A percentile compares a stretch with the other conserved stretches of the same genome.
Evolutionary conservation across 345 rosid genomes (phyloP).

Genomic region (Chamaenerion angustifolium): DNA sequence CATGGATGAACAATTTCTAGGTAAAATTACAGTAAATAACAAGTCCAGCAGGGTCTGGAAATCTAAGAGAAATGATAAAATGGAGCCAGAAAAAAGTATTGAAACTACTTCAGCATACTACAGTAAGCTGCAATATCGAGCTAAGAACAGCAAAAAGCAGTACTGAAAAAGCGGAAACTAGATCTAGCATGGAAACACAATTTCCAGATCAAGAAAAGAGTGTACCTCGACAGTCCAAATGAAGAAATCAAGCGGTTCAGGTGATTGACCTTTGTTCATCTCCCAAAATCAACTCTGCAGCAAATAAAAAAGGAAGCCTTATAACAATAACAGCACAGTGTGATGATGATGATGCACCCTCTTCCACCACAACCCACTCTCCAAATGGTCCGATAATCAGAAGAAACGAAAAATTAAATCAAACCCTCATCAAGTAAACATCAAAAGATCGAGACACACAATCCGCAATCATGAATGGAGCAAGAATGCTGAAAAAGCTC

Average conservation of each 20-base stretch:
- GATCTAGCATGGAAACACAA: background rate
- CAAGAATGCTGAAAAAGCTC: background rate
- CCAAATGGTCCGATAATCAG: too few relatives aligned
- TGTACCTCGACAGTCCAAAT: slow-evolving; percentile 97
- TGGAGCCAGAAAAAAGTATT: too few relatives aligned
- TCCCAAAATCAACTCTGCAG: slow-evolving; percentile 5
- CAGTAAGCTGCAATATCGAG: background rate
- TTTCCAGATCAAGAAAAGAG: slow-evolving; percentile 1
- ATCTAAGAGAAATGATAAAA: too few relatives aligned
- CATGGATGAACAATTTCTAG: too few relatives aligned
- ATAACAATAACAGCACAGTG: background rate
- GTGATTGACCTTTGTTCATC: slow-evolving; percentile 69
- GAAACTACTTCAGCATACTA: background rate
- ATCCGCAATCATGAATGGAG: too few relatives aligned
- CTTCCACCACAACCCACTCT: too few relatives aligned
- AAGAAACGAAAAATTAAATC: too few relatives aligned
- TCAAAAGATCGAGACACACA: too few relatives aligned
- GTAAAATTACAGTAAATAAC: too few relatives aligned
- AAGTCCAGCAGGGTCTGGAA: too few relatives aligned
- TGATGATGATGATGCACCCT: too few relatives aligned
- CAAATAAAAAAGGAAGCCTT: slow-evolving; percentile 3
- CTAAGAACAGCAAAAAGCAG: background rate
- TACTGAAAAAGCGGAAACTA: background rate
- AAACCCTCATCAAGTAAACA: too few relatives aligned
- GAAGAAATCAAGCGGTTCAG: slow-evolving; percentile 99